Evolutionary conservation across 495 filamentous ascomycete genomes (phyloP).

Genomic region (Aspergillus bridgeri): DNA sequence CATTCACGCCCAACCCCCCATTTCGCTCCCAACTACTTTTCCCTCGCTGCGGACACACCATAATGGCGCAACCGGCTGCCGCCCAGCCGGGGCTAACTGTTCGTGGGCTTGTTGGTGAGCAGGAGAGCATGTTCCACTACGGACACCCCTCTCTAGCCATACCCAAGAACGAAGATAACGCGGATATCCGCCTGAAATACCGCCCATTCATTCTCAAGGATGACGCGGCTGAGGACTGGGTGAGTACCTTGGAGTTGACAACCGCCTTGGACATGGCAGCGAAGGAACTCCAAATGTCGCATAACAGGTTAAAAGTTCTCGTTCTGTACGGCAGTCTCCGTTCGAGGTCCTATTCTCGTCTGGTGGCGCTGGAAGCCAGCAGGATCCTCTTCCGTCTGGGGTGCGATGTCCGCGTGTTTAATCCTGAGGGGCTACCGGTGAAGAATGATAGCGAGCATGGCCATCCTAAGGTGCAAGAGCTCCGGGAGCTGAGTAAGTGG

Average conservation of each 20-base stretch:
- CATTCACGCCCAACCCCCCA: too few species aligned
- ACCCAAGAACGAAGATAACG: slow-evolving; percentile 41
- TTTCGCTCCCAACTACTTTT: too few species aligned
- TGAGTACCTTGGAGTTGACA: slow-evolving; percentile 54
- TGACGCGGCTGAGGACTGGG: slow-evolving; percentile 47
- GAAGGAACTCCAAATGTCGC: slow-evolving; percentile 35
- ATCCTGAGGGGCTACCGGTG: slow-evolving; percentile 58
- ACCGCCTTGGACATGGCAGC: slow-evolving; percentile 52
- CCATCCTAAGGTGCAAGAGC: slow-evolving; percentile 64
- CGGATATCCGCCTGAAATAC: slow-evolving; percentile 47
- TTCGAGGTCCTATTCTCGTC: slow-evolving; percentile 56
- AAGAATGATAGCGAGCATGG: slow-evolving; percentile 58
- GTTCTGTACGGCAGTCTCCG: slow-evolving; percentile 64
- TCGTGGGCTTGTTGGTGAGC: too few species aligned
- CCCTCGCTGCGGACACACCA: too few species aligned
- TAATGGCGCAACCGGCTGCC: too few species aligned
- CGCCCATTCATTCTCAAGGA: slow-evolving; percentile 54
- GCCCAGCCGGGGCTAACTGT: too few species aligned
- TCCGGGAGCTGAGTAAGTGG: slow-evolving; percentile 60
- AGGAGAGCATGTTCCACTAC: too few species aligned
- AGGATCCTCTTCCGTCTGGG: slow-evolving; percentile 65
- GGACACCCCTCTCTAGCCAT: too few species aligned
- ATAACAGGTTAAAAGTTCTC: slow-evolving; percentile 54
- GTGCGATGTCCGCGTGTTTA: slow-evolving; percentile 64
- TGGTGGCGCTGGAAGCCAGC: slow-evolving; percentile 58